These are phyloP conservation scores for Aspergillus fijiensis DNA, from an alignment of 2,329 filamentous ascomycete species.

Conservation along the genomic window DNA sequence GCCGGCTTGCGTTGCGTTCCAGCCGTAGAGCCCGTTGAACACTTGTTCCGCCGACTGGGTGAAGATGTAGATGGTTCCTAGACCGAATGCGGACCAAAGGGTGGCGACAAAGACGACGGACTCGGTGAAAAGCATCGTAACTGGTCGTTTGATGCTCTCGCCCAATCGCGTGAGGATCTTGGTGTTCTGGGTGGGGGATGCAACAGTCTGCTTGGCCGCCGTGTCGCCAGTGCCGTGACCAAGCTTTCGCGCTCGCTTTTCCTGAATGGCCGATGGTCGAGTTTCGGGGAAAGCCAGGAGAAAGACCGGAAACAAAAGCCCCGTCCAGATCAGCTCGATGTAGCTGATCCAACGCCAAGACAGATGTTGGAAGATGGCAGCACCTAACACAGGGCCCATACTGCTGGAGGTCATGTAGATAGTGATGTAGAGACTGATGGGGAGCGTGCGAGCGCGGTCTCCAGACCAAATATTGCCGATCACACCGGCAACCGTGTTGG, in stretches of 20 bases:
- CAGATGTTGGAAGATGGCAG: slow-evolving; percentile 29
- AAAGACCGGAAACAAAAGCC: slow-evolving; percentile 38
- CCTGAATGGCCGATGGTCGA: slow-evolving; percentile 41
- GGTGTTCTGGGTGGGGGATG: slow-evolving; percentile 36
- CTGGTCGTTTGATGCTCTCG: slow-evolving; percentile 37
- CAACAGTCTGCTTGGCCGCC: slow-evolving; percentile 6
- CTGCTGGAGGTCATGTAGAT: slow-evolving; percentile 41
- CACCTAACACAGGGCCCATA: slow-evolving; percentile 47
- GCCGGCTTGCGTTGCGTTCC: slow-evolving; percentile 31
- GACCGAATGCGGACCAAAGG: slow-evolving; percentile 45
- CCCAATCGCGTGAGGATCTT: slow-evolving; percentile 30
- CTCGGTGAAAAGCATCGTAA: slow-evolving; percentile 41
- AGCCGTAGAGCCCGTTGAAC: slow-evolving; percentile 34
- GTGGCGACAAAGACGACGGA: slow-evolving; percentile 44
- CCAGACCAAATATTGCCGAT: slow-evolving; percentile 34
- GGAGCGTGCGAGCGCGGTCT: slow-evolving; percentile 36
- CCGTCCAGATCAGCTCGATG: slow-evolving; percentile 41
- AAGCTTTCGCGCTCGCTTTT: slow-evolving; percentile 34
- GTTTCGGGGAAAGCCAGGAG: slow-evolving; percentile 42
- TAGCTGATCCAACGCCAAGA: slow-evolving; percentile 43
- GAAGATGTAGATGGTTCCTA: slow-evolving; percentile 45
- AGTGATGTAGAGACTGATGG: slow-evolving; percentile 44
- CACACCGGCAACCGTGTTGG: slow-evolving; percentile 35
- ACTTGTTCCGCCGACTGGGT: slow-evolving; percentile 44
- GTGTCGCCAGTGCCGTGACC: neutral